Evolutionary conservation across 257 asterid genomes (phyloP), one percentile per base, ranked within the genome.

Genomic region (Przewalskia tangutica): DNA sequence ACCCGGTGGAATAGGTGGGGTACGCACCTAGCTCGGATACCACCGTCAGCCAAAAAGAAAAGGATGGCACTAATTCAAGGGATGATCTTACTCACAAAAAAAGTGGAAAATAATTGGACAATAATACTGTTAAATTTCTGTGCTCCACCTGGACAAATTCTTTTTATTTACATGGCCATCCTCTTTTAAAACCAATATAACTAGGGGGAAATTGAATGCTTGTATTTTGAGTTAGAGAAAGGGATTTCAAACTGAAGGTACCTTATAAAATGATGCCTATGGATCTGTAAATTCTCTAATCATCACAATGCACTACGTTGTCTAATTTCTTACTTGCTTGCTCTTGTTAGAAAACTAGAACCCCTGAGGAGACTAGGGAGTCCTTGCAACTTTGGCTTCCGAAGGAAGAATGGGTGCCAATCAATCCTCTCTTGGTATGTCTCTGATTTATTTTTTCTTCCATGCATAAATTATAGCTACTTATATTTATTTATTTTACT

Each of bases 351-450:
- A 92, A 77, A 90, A 94, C 98, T 17, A 82, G 86, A 7, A 86
- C 95, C 8, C 98, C 99, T 0, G 99, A 95, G 90, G 89, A 91
- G 87, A 95, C 97, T 5, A 87, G 99, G 86, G 89, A 83, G 83
- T 88, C 99, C n/a, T 86, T 95, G 93, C 97, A 95, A 66, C 89
- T 90, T 79, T 95, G 99, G 99, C 97, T 95, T 87, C 98, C 99
- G 1, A 95, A 93, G 90, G 99, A 95, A 79, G 98, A 94, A 86
- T 95, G 99, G 99, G 94, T 81, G 48, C 93, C 99, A 76, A 94
- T 95, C 81, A 95, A 95, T 85, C 99, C 99, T 60, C 98, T 95
- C 77, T 87, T 95, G 97, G 99, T 94, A 91, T 38, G 92, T 73
- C 46, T 23, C 34, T 23, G 8, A 4, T 73, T 38, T 59, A 14